phyloP scores from a whole-genome alignment of 805 yeast species.

The Zygotorulaspora sp. region DNA sequence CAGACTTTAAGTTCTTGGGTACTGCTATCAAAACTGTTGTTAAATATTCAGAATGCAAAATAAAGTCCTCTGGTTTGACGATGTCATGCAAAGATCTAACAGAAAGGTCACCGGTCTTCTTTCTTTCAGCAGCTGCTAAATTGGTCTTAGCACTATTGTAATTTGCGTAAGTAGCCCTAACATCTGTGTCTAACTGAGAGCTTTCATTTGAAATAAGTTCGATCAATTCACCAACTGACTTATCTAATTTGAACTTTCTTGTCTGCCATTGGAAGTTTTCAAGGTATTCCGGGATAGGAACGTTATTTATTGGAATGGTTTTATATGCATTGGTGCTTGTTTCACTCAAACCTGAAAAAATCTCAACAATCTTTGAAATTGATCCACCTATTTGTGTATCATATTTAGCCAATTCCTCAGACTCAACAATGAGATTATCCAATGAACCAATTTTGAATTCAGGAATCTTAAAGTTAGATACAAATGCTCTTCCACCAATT shows the following conservation, averaged over 20 bases:
- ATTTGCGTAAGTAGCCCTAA: conserved; percentile 64
- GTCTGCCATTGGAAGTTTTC: conserved; percentile 84
- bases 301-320: conserved; percentile 49
- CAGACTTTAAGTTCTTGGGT: conserved; percentile 58
- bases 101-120: conserved; percentile 88
- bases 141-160: conserved; percentile 82
- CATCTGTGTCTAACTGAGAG: conserved; percentile 76
- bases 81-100: conserved; percentile 87
- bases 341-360: conserved; percentile 47
- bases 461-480: conserved; percentile 62
- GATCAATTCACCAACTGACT: conserved; percentile 72
- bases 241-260: conserved; percentile 80
- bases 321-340: conserved; percentile 46
- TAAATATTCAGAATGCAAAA: conserved; percentile 79
- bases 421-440: conserved; percentile 83
- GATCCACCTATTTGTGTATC: conserved; percentile 74
- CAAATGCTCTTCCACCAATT: conserved; percentile 54
- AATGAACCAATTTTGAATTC: conserved; percentile 90
- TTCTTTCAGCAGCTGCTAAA: conserved; percentile 83
- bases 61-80: conserved; percentile 78
- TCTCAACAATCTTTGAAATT: conserved; percentile 71
- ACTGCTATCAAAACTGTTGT: conserved; percentile 85
- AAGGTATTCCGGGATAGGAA: conserved; percentile 52
- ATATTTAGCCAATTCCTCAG: conserved; percentile 80
- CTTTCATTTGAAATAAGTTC: conserved; percentile 71